Conservation (phyloP, 2,329 filamentous ascomycete species). For the Aspergillus sp. region DNA sequence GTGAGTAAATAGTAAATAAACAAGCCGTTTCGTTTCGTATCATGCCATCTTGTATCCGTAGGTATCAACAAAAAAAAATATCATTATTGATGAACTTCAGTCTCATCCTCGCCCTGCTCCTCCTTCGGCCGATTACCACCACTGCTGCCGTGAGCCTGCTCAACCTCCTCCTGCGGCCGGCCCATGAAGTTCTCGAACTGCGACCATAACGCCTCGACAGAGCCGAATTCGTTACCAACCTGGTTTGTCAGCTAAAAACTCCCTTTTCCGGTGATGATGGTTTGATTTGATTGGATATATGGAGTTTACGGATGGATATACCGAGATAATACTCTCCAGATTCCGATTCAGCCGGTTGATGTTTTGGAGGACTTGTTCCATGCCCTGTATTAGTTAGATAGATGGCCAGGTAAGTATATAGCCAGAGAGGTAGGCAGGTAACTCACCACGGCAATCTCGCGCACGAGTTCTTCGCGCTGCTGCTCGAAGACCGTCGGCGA, state of each 20-base stretch:
- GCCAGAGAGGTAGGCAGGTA: not conserved
- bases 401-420: not conserved
- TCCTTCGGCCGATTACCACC: constrained; percentile 28
- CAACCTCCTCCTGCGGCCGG: constrained; percentile 54
- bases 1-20: not conserved
- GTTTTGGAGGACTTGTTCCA: constrained; percentile 91
- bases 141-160: constrained; percentile 21
- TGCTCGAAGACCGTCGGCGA: constrained; percentile 43
- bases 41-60: not conserved
- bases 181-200: constrained; percentile 97
- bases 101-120: constrained; percentile 21
- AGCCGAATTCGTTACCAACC: constrained; percentile 96
- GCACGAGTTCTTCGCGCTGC: constrained; percentile 43
- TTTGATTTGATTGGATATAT: too few relatives aligned
- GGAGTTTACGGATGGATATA: constrained; percentile 43
- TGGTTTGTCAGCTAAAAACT: constrained; percentile 29
- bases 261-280: too few relatives aligned
- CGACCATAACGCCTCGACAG: constrained; percentile 94
- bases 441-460: constrained; percentile 45
- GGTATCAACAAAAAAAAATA: not conserved
- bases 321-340: constrained; percentile 85
- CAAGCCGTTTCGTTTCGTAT: not conserved
- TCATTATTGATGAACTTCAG: constrained; percentile 19
- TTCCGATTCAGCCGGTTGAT: constrained; percentile 94
- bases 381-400: constrained; percentile 44